Evolutionary conservation across 306 rosid genomes (phyloP), one percentile per base, ranked within the genome.

Genomic region (Carpinus fangiana): DNA sequence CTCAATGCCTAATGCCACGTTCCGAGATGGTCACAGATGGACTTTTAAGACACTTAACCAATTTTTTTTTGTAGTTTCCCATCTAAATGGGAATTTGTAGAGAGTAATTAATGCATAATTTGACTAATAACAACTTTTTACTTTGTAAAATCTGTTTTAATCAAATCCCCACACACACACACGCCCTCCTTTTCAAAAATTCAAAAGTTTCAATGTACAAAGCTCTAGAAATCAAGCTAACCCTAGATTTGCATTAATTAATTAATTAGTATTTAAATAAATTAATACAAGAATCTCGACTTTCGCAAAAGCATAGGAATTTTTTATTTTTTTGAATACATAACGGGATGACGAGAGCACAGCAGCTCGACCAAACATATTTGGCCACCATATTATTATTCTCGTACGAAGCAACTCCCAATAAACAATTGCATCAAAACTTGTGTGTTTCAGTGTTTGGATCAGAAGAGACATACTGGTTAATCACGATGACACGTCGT

Each of bases 341-440:
- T 68, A 55, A 55, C 54, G 68, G 36, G 80, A 76, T 87, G 96
- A 89, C 88, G 91, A 82, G 70, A 78, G 90, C 89, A 78, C 52
- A 12, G 47, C 34, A 26, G 12, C 68, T 12, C 52, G 52, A 48
- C 14, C 13, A 48, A 66, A 74, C 79, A 53, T 47, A 70, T 74
- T 78, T 47, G 76, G 57, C 71, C 83, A 41, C 66, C 82, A 61
- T 81, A 51, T 23, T 23, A 23, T 23, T 23, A 23, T 76, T 78
- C 82, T 85, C 78, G 86, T 74, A 76, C 43, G 7, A 36, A 57
- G 83, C 64, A 90, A 55, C 78, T 76, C 75, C 59, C 72, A 20
- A 50, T 77, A 78, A 77, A 62, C 8, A 68, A 73, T 7, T 12
- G n/a, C 31, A 75, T 82, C 73, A 82, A 69, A 69, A 55, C 79